phyloP scores from a whole-genome alignment of 2,329 filamentous ascomycete genomes.

The Calonectria pauciramosa region DNA sequence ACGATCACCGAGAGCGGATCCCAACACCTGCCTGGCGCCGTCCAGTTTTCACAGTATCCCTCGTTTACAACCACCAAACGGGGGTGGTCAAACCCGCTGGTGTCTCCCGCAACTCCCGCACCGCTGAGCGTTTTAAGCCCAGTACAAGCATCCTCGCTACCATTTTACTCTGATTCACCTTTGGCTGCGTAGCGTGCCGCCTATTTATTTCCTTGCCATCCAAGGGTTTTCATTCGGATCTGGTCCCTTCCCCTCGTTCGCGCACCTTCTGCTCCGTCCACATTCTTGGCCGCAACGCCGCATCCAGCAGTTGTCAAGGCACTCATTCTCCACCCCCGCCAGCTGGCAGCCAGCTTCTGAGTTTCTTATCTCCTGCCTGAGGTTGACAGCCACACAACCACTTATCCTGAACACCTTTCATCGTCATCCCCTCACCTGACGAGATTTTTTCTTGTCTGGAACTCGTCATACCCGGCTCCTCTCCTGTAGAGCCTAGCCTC shows the following conservation, averaged over 20 bases:
- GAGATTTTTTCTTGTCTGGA: neutral
- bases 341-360: slow-evolving; percentile 9
- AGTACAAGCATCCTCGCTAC: slow-evolving; percentile 30
- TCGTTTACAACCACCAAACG: slow-evolving; percentile 29
- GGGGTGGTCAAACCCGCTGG: slow-evolving; percentile 28
- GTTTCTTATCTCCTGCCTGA: slow-evolving; percentile 21
- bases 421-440: slow-evolving; percentile 4
- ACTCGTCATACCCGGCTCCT: slow-evolving; percentile 12
- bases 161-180: slow-evolving; percentile 32
- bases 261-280: neutral
- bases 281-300: neutral
- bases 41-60: slow-evolving; percentile 19
- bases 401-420: slow-evolving; percentile 3
- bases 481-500: slow-evolving; percentile 20
- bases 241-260: neutral
- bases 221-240: neutral
- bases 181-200: slow-evolving; percentile 37
- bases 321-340: slow-evolving; percentile 6
- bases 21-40: slow-evolving; percentile 14
- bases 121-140: slow-evolving; percentile 34
- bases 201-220: slow-evolving; percentile 26
- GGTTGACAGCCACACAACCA: slow-evolving; percentile 8
- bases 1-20: slow-evolving; percentile 27
- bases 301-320: slow-evolving; percentile 4
- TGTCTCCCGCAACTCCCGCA: slow-evolving; percentile 30